Evolutionary conservation across 805 yeast species (phyloP).

Genomic region (Dipodascopsis tothii): DNA sequence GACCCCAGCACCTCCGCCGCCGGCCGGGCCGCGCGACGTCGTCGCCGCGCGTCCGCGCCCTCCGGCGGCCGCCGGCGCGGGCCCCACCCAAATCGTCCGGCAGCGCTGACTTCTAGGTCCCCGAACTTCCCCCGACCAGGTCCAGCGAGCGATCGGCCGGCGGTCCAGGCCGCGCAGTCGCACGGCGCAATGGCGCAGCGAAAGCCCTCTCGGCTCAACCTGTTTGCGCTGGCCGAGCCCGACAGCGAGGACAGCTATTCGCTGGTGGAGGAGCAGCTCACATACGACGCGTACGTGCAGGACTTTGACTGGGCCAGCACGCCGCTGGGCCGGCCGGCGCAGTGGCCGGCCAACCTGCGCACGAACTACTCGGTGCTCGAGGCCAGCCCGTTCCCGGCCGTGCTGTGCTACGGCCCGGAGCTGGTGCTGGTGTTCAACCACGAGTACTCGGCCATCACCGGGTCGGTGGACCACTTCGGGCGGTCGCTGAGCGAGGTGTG

Average conservation of each 20-base stretch:
- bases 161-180: no score
- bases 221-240: neutral
- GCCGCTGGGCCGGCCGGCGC: neutral
- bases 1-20: no score
- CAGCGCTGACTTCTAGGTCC: no score
- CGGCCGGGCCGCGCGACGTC: no score
- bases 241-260: neutral
- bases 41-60: no score
- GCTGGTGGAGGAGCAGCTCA: neutral
- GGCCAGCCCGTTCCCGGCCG: constrained; percentile 14
- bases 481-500: constrained; percentile 12
- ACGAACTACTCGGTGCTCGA: constrained; percentile 3
- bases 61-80: no score
- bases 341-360: neutral
- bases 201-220: neutral
- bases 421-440: constrained; percentile 11
- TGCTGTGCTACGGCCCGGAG: constrained; percentile 16
- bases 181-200: no score
- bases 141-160: no score
- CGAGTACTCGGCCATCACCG: constrained; percentile 11
- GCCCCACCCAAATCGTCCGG: no score
- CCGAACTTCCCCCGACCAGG: no score
- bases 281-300: neutral
- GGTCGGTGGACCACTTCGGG: constrained; percentile 13
- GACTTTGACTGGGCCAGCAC: neutral